phyloP scores from a whole-genome alignment of 805 yeast species.

The Debaryomyces maramus region DNA sequence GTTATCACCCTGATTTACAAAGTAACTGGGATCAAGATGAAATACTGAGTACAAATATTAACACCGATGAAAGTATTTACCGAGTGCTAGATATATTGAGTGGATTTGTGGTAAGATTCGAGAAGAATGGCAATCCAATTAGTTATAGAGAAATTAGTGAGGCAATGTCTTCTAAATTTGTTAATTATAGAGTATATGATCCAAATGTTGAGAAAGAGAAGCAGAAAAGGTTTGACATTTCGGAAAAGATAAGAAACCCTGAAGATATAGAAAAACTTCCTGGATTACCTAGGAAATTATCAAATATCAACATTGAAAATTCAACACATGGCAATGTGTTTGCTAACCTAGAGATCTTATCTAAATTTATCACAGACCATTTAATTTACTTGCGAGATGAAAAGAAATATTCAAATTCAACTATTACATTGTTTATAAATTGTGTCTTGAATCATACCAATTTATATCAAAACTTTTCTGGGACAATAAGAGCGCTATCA shows the following conservation, averaged over 20 bases:
- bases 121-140: conserved; percentile 10
- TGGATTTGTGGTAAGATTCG: conserved; percentile 19
- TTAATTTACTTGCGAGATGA: conserved; percentile 17
- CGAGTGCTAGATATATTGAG: conserved; percentile 33
- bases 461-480: conserved; percentile 36
- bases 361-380: conserved; percentile 23
- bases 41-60: conserved; percentile 5
- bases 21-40: conserved; percentile 10
- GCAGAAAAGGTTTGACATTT: conserved; percentile 10
- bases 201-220: conserved; percentile 18
- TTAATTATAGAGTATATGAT: conserved; percentile 26
- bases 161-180: conserved; percentile 29
- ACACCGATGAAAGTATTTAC: conserved; percentile 26
- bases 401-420: conserved; percentile 11
- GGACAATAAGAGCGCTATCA: conserved; percentile 21
- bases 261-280: conserved; percentile 12
- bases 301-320: conserved; percentile 24
- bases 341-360: conserved; percentile 26
- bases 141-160: conserved; percentile 30
- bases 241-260: conserved; percentile 11
- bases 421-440: conserved; percentile 31
- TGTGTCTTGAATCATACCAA: conserved; percentile 37
- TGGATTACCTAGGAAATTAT: conserved; percentile 18
- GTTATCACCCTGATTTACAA: conserved; percentile 18
- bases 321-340: conserved; percentile 34